Evolutionary conservation across 169 alveolate genomes (phyloP), one percentile per base, ranked within the genome.

Genomic region (Miamiensis avidus): DNA sequence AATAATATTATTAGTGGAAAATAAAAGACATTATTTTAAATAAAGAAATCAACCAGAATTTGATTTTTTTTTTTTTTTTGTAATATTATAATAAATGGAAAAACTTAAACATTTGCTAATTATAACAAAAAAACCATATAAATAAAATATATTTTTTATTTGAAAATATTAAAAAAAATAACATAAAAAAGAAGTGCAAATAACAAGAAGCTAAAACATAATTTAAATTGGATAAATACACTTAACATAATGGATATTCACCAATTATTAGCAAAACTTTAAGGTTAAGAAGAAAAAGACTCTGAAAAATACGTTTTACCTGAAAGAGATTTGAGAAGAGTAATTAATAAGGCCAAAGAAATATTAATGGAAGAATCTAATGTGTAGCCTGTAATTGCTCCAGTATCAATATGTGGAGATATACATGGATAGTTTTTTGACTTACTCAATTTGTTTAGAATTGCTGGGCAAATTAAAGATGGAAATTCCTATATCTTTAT

Each of bases 321-420:
- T 73, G 97, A 94, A 86, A 65, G 84, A 76, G 96, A 94, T 28
- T 89, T 94, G 30, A 87, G 93, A 78, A 78, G 76, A 34, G 85
- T 94, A 49, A 92, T 96, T 82, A 96, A 95, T 75, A 93, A 83
- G 75, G 94, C 89, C 29, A 95, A 95, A 83, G 95, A 93, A 78
- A 82, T 93, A 29, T 86, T 95, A 29, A 89, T 90, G 74, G 96
- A 95, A 85, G 97, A 95, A 85, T 87, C 88, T 81, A 95, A 93
- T 76, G 97, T 93, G 16, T 93, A 93, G 30, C 95, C 96, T 28
- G 97, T 95, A 33, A 85, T 82, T 65, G 94, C 96, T 1, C 97
- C 97, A 4, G 96, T 95, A 34, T 91, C 93, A 6, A 89, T 95
- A 34, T 93, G 96, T 78, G 97, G 97, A 30, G 97, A 95, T 86